phyloP scores from a whole-genome alignment of 768 basidiomycete species.

The Piloderma croceum region DNA sequence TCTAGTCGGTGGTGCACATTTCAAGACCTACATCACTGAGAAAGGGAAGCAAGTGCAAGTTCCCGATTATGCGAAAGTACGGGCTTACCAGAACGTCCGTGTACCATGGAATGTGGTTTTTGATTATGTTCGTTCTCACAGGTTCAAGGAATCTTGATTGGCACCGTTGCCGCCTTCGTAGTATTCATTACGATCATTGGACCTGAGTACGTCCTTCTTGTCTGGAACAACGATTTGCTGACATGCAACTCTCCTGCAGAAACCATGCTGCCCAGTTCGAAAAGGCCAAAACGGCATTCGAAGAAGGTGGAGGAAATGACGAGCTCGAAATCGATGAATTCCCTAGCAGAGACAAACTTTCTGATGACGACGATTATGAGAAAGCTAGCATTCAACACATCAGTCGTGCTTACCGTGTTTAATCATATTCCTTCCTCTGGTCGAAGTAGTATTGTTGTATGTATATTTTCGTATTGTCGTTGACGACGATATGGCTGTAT shows the following conservation, averaged over 20 bases:
- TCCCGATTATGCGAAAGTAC: slow-evolving; percentile 59
- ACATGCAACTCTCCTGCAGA: too few relatives aligned
- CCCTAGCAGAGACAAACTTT: too few relatives aligned
- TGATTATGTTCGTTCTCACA: slow-evolving; percentile 25
- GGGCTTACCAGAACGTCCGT: too few relatives aligned
- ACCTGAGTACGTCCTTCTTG: slow-evolving; percentile 45
- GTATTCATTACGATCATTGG: slow-evolving; percentile 78
- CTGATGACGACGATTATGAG: too few relatives aligned
- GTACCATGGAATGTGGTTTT: slow-evolving; percentile 1
- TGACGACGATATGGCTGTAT: too few relatives aligned
- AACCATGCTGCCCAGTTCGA: slow-evolving; percentile 83
- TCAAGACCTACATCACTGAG: slow-evolving; percentile 42
- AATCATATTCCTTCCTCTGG: too few relatives aligned
- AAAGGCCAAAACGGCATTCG: slow-evolving; percentile 71
- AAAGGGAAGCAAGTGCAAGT: slow-evolving; percentile 38
- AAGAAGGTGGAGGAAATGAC: slow-evolving; percentile 58
- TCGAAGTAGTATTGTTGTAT: too few relatives aligned
- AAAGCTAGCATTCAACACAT: too few relatives aligned
- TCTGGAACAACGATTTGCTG: too few relatives aligned
- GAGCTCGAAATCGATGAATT: slow-evolving; percentile 33
- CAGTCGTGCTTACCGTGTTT: too few relatives aligned
- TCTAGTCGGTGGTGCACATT: slow-evolving; percentile 55
- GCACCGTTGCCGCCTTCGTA: slow-evolving; percentile 72
- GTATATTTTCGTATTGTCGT: too few relatives aligned
- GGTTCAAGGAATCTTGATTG: slow-evolving; percentile 86